Conservation (phyloP, 352 stramenopile species). For the Pythium dissimile region DNA sequence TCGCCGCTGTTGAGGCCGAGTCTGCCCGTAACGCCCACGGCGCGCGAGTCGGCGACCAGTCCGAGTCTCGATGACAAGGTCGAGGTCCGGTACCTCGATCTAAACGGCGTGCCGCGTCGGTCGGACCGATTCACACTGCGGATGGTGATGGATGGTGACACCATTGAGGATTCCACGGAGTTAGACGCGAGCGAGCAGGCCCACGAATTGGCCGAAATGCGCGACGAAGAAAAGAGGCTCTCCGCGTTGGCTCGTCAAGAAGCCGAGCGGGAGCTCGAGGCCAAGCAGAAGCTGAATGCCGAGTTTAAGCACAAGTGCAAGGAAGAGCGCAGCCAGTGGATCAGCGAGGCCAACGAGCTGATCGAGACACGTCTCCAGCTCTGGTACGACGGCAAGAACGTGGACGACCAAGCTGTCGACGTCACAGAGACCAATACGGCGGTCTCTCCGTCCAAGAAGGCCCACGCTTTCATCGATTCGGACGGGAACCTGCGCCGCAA, state of each 20-base stretch:
- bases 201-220: constrained; percentile 6
- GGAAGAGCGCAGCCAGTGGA: constrained; percentile 27
- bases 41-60: background rate
- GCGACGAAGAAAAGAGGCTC: background rate
- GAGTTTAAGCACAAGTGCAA: constrained; percentile 35
- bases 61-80: constrained; percentile 13
- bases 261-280: constrained; percentile 1
- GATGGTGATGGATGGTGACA: constrained; percentile 33
- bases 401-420: constrained; percentile 25
- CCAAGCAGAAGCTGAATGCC: constrained; percentile 27
- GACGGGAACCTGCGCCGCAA: constrained; percentile 46
- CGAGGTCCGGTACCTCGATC: constrained; percentile 33
- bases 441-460: constrained; percentile 31
- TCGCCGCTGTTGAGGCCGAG: background rate
- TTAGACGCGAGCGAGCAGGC: constrained; percentile 26
- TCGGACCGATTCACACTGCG: constrained; percentile 29
- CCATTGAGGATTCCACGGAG: constrained; percentile 28
- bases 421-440: constrained; percentile 35
- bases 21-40: background rate
- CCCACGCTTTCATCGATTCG: constrained; percentile 40
- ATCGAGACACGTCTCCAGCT: constrained; percentile 26
- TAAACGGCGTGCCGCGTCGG: constrained; percentile 26
- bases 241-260: background rate
- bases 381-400: constrained; percentile 27
- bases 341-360: constrained; percentile 30